Percentiles rank a stretch among this genome's conserved stretches.
These are phyloP conservation scores for Dendrobium huoshanense DNA, from an alignment of 106 monocot species.

Conservation along the genomic window DNA sequence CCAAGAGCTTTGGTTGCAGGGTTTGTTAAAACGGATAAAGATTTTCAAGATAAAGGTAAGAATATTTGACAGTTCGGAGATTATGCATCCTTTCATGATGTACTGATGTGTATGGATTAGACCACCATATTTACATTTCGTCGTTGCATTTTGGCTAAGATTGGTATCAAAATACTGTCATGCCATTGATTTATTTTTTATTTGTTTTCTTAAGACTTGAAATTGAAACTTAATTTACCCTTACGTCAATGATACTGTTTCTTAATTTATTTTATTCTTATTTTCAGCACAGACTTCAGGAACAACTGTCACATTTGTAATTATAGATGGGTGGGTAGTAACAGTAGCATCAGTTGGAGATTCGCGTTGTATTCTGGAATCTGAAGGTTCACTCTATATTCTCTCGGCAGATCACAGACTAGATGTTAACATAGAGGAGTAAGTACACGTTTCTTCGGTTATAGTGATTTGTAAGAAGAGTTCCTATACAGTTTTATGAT, in stretches of 20 bases:
- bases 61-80: neutral
- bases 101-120: neutral
- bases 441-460: slow-evolving; percentile 13
- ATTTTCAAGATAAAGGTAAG: slow-evolving; percentile 79
- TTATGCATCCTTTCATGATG: neutral
- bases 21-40: slow-evolving; percentile 96
- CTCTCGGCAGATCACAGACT: slow-evolving; percentile 86
- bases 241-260: neutral
- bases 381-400: slow-evolving; percentile 72
- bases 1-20: slow-evolving; percentile 92
- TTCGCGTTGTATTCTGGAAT: slow-evolving; percentile 88
- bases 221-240: neutral
- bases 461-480: neutral
- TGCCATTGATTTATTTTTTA: neutral
- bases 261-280: neutral
- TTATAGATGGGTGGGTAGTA: slow-evolving; percentile 80
- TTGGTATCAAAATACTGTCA: neutral
- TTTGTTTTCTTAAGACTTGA: neutral
- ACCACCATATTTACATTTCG: neutral
- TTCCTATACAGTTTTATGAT: slow-evolving; percentile 3
- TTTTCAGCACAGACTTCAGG: slow-evolving; percentile 75
- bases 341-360: slow-evolving; percentile 97
- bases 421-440: slow-evolving; percentile 82
- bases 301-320: slow-evolving; percentile 91
- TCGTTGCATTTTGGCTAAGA: neutral